Percentiles rank a stretch among this genome's conserved stretches.
These are phyloP conservation scores for Saccharomycopsis schoenii DNA, from an alignment of 805 yeast genomes.

Conservation along the genomic window DNA sequence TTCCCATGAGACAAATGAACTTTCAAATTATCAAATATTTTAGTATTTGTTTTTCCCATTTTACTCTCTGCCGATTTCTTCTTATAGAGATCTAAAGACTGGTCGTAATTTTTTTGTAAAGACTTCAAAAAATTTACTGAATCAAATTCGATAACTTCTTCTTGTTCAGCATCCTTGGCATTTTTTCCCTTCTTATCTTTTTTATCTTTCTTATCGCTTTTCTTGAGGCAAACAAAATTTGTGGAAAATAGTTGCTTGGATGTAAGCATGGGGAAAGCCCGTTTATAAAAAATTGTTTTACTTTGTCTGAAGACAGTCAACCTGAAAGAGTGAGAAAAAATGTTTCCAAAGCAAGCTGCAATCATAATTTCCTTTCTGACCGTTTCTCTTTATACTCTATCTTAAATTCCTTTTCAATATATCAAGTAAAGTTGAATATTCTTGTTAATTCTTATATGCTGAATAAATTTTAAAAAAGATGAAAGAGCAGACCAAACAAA, in stretches of 20 bases:
- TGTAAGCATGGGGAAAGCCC: neutral
- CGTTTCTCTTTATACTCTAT: neutral
- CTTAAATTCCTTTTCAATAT: neutral
- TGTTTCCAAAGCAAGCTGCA: neutral
- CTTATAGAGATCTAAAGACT: conserved; percentile 41
- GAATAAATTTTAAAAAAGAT: neutral
- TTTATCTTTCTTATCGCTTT: neutral
- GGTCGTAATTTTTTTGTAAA: conserved; percentile 35
- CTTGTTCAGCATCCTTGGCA: neutral
- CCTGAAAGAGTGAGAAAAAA: neutral
- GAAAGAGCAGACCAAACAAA: neutral
- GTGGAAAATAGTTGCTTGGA: neutral
- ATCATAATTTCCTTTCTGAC: neutral
- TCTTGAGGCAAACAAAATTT: neutral
- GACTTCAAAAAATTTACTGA: conserved; percentile 23
- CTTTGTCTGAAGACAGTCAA: neutral
- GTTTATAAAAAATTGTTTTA: neutral
- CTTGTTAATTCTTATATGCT: no score
- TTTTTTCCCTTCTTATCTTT: neutral
- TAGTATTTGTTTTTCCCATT: conserved; percentile 61
- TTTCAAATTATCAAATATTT: conserved; percentile 49
- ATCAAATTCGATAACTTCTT: conserved; percentile 13
- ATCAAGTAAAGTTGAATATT: no score
- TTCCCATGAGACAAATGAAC: conserved; percentile 41
- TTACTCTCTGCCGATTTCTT: conserved; percentile 52